phyloP scores from a whole-genome alignment of 495 filamentous ascomycete genomes.

The Tuber brumale region DNA sequence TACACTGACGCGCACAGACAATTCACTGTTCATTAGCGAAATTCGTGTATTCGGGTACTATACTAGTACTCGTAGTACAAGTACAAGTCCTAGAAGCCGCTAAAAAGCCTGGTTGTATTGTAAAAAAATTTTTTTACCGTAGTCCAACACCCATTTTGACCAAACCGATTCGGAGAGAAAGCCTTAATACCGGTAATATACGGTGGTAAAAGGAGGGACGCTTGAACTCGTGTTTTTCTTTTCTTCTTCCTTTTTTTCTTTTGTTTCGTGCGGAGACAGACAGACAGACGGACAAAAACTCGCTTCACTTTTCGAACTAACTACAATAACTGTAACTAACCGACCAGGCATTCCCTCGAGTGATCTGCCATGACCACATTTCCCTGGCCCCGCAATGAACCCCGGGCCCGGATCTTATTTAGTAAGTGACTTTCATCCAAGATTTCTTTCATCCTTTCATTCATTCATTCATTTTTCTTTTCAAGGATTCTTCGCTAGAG shows the following conservation, averaged over 20 bases:
- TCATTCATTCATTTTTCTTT: background rate
- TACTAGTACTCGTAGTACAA: no score
- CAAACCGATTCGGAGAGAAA: background rate
- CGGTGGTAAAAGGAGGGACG: background rate
- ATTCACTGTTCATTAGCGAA: no score
- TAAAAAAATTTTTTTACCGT: no score
- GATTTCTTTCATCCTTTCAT: background rate
- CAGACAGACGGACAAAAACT: background rate
- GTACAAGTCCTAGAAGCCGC: background rate
- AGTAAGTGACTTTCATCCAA: background rate
- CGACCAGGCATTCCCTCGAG: background rate
- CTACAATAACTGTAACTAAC: no score
- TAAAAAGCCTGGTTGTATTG: background rate
- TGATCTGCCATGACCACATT: background rate
- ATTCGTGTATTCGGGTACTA: no score
- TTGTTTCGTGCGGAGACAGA: background rate
- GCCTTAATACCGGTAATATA: background rate
- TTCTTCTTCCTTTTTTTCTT: background rate
- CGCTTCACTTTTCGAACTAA: background rate
- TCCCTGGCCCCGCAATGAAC: background rate
- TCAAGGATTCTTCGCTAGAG: background rate
- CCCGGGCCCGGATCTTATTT: background rate
- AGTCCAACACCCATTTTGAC: background rate
- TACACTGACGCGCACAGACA: no score
- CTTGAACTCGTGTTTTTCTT: background rate